A percentile compares a stretch with the other conserved stretches of the same genome.
phyloP scores from a whole-genome alignment of 805 yeast species.

The Wickerhamomyces sydowiorum region DNA sequence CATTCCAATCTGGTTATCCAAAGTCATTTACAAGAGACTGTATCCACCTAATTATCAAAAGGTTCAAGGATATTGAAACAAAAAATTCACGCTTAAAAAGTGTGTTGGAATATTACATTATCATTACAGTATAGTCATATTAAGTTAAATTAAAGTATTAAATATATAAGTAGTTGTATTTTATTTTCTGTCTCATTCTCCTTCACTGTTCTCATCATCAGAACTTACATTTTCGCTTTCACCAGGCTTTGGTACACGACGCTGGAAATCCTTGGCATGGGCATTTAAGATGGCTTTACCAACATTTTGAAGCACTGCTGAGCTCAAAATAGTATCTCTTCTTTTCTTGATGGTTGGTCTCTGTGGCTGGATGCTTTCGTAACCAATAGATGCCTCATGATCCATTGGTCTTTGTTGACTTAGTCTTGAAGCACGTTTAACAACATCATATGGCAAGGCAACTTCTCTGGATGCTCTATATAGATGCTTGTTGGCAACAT shows the following conservation, averaged over 20 bases:
- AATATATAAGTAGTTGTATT: no score
- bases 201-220: constrained; percentile 27
- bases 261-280: constrained; percentile 80
- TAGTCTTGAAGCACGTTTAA: constrained; percentile 26
- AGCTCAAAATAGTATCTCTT: constrained; percentile 13
- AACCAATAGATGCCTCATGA: constrained; percentile 5
- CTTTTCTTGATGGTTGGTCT: constrained; percentile 9
- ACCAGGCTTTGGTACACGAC: constrained; percentile 14
- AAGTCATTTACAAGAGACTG: constrained; percentile 64
- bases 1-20: constrained; percentile 85
- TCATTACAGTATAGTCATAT: constrained; percentile 1
- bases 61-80: constrained; percentile 86
- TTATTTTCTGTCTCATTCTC: no score
- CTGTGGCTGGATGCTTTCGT: constrained; percentile 1
- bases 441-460: constrained; percentile 70
- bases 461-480: constrained; percentile 86
- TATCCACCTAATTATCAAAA: constrained; percentile 97
- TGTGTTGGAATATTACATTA: background rate
- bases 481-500: constrained; percentile 79
- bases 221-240: constrained; percentile 14
- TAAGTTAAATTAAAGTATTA: background rate
- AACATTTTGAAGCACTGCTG: constrained; percentile 35
- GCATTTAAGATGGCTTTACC: constrained; percentile 62
- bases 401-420: constrained; percentile 1
- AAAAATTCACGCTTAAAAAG: constrained; percentile 77